Evolutionary conservation across 495 filamentous ascomycete genomes (phyloP), one percentile per base, ranked within the genome.

Genomic region (Neurospora intermedia): DNA sequence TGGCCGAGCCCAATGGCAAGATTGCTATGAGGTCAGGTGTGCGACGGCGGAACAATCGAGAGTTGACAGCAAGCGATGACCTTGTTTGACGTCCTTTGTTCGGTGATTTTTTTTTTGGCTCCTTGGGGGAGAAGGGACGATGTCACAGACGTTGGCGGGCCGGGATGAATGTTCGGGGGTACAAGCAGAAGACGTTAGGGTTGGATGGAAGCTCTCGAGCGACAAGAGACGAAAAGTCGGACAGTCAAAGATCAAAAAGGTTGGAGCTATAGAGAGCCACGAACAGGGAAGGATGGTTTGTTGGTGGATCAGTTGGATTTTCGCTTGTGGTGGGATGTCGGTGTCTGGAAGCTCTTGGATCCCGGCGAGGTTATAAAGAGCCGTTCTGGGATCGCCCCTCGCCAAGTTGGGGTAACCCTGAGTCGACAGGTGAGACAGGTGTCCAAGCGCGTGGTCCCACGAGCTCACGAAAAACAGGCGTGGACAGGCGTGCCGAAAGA

Each of bases 11-110:
- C 43, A 40, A 43, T 35, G 70, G 74, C 70, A 74, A 48, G 46
- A 70, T 72, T 74, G 75, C 72, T 70, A 54, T 43, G n/a, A 74
- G 74, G 78, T 78, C 78, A 78, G 79, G 76, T 77, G 77, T 72
- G 78, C 69, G 76, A 66, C 27, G 54, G 54, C 54, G 27, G 54
- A 15, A 66, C 54, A 66, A 35, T 18, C 54, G 13, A 66, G 35
- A 35, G 15, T 66, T 35, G 27, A 66, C 27, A 66, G 54, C 6
- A 66, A 35, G 54, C 54, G 54, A 27, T 66, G 54, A 66, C 54
- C 54, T 66, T 66, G 54, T 66, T 66, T 66, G 54, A 15, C 27
- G 54, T 66, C 54, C 54, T 66, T 66, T 66, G 54, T 66, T 62
- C 23, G 13, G 54, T 18, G 9, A 35, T 31, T 62, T 59, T 16